Conservation (phyloP, 495 filamentous ascomycete genomes). For the Parachaetomium inaequale region DNA sequence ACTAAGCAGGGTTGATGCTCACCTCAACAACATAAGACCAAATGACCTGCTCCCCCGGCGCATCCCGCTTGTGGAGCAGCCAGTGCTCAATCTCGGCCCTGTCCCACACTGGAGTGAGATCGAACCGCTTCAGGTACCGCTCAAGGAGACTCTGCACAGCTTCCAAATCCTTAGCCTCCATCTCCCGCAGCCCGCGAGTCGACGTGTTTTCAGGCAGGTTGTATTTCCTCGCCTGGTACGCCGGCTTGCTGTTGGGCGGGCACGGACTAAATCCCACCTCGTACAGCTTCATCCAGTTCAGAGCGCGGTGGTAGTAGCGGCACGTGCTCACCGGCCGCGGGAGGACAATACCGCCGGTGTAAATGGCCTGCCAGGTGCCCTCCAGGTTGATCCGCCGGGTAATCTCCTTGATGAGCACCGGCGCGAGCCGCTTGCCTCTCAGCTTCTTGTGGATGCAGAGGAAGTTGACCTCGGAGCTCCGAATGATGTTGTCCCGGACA, state of each 20-base stretch:
- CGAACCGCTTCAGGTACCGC: constrained; percentile 73
- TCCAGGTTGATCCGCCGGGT: constrained; percentile 81
- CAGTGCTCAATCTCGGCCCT: constrained; percentile 82
- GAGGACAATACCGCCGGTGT: constrained; percentile 85
- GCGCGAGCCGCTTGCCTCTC: constrained; percentile 83
- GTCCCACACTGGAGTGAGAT: constrained; percentile 77
- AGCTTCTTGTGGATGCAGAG: constrained; percentile 98
- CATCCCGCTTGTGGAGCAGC: constrained; percentile 65
- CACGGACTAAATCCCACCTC: constrained; percentile 87
- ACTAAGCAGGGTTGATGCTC: constrained; percentile 7
- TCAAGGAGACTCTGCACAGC: constrained; percentile 70
- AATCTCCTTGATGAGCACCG: constrained; percentile 94
- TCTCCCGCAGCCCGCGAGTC: constrained; percentile 69
- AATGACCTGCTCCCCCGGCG: constrained; percentile 70
- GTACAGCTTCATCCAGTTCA: constrained; percentile 94
- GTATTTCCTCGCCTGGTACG: constrained; percentile 75
- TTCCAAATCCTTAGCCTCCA: constrained; percentile 79
- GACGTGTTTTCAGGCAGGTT: constrained; percentile 66
- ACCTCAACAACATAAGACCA: constrained; percentile 91
- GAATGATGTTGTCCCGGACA: constrained; percentile 69
- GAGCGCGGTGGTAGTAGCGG: constrained; percentile 86
- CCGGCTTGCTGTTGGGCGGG: constrained; percentile 73
- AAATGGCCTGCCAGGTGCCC: constrained; percentile 88
- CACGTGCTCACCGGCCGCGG: constrained; percentile 89
- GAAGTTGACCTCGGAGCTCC: constrained; percentile 92